These are phyloP conservation scores for Lobosporangium transversale DNA, from an alignment of 192 early-diverging fungal genomes.

Conservation along the genomic window DNA sequence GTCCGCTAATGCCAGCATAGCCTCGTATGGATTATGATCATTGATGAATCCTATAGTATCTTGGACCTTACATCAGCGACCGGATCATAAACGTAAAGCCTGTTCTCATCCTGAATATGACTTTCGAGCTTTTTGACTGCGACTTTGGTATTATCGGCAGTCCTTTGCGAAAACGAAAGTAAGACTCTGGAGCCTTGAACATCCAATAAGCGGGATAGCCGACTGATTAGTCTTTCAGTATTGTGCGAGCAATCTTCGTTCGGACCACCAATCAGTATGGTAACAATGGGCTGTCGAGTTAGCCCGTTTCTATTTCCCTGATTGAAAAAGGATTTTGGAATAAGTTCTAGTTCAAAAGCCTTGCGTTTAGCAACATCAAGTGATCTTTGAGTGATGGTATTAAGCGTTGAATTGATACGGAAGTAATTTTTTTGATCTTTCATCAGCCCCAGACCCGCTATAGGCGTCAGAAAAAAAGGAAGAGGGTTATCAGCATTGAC, in stretches of 20 bases:
- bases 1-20: slow-evolving; percentile 43
- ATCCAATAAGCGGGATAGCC: slow-evolving; percentile 25
- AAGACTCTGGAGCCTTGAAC: slow-evolving; percentile 30
- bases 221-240: slow-evolving; percentile 37
- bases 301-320: background rate
- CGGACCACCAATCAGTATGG: slow-evolving; percentile 40
- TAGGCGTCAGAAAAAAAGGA: background rate
- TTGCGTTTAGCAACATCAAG: slow-evolving; percentile 6
- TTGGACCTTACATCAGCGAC: slow-evolving; percentile 17
- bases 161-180: slow-evolving; percentile 37
- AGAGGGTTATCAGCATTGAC: background rate
- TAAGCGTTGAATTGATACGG: slow-evolving; percentile 34
- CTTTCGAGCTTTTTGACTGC: slow-evolving; percentile 6
- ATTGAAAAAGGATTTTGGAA: slow-evolving; percentile 24
- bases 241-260: slow-evolving; percentile 47
- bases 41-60: slow-evolving; percentile 7
- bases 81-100: slow-evolving; percentile 38
- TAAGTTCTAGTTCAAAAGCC: slow-evolving; percentile 3
- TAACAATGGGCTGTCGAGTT: slow-evolving; percentile 1
- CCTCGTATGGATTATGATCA: slow-evolving; percentile 28
- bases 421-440: slow-evolving; percentile 54
- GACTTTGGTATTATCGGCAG: slow-evolving; percentile 21
- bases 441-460: slow-evolving; percentile 48
- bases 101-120: slow-evolving; percentile 12
- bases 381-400: slow-evolving; percentile 27